These are phyloP conservation scores for Ilex paraguariensis DNA, from an alignment of 305 asterid species.

Conservation along the genomic window DNA sequence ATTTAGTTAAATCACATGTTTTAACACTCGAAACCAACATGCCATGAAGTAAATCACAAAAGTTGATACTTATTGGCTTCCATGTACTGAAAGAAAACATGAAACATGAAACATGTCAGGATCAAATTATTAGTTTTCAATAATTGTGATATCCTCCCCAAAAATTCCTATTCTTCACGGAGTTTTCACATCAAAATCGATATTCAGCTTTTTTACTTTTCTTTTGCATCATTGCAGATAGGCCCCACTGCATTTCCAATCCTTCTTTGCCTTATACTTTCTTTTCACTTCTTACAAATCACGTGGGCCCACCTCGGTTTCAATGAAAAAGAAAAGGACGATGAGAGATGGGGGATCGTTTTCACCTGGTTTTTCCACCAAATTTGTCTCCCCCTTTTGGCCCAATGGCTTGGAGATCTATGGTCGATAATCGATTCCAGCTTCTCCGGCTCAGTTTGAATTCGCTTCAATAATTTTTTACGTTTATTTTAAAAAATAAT, in stretches of 20 bases:
- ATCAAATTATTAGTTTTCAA: background rate
- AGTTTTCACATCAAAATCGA: background rate
- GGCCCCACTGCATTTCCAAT: background rate
- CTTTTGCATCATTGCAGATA: background rate
- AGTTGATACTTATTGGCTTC: too few relatives aligned
- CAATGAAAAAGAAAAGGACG: background rate
- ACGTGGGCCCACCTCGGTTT: background rate
- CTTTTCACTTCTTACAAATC: background rate
- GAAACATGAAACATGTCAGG: background rate
- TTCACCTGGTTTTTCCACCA: background rate
- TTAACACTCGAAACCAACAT: too few relatives aligned
- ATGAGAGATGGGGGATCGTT: background rate
- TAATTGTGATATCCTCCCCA: conserved; percentile 4
- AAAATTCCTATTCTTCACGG: background rate
- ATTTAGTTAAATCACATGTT: too few relatives aligned
- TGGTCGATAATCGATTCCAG: too few relatives aligned
- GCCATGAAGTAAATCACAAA: too few relatives aligned
- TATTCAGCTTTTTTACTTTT: conserved; percentile 2
- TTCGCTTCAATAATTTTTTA: too few relatives aligned
- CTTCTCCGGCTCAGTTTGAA: too few relatives aligned
- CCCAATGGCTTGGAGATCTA: too few relatives aligned
- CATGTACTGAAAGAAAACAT: too few relatives aligned
- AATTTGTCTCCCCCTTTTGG: background rate
- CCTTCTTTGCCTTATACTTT: conserved; percentile 5
- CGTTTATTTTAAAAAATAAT: too few relatives aligned